These are phyloP conservation scores for Aspergillus fumigatiaffinis DNA, from an alignment of 2,329 filamentous ascomycete species.

Conservation along the genomic window DNA sequence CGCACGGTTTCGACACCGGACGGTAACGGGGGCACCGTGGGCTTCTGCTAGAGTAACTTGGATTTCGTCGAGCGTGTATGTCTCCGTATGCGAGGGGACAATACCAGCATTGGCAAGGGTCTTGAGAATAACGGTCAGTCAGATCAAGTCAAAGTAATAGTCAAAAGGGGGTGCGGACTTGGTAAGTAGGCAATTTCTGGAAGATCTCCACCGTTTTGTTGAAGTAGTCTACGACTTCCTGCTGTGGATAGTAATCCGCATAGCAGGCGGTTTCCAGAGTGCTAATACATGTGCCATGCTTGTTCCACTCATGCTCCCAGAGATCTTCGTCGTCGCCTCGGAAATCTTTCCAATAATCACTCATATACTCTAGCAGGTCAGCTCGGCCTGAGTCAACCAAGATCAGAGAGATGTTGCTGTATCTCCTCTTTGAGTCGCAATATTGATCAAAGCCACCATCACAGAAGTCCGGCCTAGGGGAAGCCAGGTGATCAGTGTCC, in stretches of 20 bases:
- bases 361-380: conserved; percentile 63
- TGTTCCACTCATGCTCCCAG: conserved; percentile 73
- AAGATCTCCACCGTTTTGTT: conserved; percentile 62
- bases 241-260: conserved; percentile 53
- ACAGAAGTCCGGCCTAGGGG: conserved; percentile 58
- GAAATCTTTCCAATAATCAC: conserved; percentile 68
- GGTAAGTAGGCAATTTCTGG: conserved; percentile 62
- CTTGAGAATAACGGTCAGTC: conserved; percentile 17
- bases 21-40: conserved; percentile 54
- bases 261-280: conserved; percentile 68
- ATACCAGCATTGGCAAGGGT: conserved; percentile 61
- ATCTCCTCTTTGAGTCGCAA: conserved; percentile 60
- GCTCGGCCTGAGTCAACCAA: conserved; percentile 52
- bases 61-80: conserved; percentile 58
- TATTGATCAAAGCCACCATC: conserved; percentile 65
- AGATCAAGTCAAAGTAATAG: conserved; percentile 4
- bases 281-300: conserved; percentile 71
- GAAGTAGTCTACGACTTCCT: conserved; percentile 69
- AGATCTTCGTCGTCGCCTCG: conserved; percentile 60
- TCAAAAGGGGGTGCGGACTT: conserved; percentile 33
- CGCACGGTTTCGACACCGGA: conserved; percentile 51
- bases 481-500: conserved; percentile 3
- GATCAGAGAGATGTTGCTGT: conserved; percentile 63
- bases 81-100: conserved; percentile 48
- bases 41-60: conserved; percentile 54